These are phyloP conservation scores for Beauveria brongniartii DNA, from an alignment of 2,329 filamentous ascomycete species.

Conservation along the genomic window DNA sequence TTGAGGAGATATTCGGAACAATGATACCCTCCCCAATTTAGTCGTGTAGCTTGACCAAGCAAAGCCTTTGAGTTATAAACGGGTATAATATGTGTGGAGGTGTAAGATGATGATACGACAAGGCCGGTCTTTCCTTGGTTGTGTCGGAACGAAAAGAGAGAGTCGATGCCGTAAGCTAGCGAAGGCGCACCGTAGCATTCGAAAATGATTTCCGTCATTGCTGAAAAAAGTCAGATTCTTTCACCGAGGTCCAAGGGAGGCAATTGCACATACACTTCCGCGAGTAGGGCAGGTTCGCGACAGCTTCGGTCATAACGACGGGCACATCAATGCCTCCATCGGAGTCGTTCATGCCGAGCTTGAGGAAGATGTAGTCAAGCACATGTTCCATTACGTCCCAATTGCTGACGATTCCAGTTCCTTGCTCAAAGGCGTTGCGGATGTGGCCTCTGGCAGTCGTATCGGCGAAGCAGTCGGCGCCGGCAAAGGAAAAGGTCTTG, in stretches of 20 bases:
- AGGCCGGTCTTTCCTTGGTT: conserved; percentile 83
- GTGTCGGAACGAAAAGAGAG: conserved; percentile 89
- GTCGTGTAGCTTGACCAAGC: conserved; percentile 72
- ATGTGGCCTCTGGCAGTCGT: conserved; percentile 87
- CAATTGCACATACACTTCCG: conserved; percentile 64
- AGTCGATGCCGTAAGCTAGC: conserved; percentile 90
- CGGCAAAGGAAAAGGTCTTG: conserved; percentile 87
- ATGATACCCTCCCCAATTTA: conserved; percentile 94
- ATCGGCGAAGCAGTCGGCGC: conserved; percentile 88
- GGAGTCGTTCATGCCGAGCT: conserved; percentile 73
- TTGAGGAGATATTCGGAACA: conserved; percentile 86
- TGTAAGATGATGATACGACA: conserved; percentile 86
- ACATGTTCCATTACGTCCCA: conserved; percentile 98
- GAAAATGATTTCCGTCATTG: conserved; percentile 96
- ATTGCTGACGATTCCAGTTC: conserved; percentile 86
- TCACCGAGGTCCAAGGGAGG: background rate
- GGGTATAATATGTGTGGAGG: conserved; percentile 89
- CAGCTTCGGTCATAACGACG: conserved; percentile 89
- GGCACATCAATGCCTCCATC: conserved; percentile 74
- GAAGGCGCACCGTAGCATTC: conserved; percentile 91
- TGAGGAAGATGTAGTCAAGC: conserved; percentile 89
- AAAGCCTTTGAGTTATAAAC: conserved; percentile 81
- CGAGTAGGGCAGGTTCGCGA: conserved; percentile 84
- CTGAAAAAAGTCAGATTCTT: conserved; percentile 34
- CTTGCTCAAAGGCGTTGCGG: conserved; percentile 82